phyloP scores from a whole-genome alignment of 2,329 filamentous ascomycete genomes.

The Hawksworthiomyces lignivorus region DNA sequence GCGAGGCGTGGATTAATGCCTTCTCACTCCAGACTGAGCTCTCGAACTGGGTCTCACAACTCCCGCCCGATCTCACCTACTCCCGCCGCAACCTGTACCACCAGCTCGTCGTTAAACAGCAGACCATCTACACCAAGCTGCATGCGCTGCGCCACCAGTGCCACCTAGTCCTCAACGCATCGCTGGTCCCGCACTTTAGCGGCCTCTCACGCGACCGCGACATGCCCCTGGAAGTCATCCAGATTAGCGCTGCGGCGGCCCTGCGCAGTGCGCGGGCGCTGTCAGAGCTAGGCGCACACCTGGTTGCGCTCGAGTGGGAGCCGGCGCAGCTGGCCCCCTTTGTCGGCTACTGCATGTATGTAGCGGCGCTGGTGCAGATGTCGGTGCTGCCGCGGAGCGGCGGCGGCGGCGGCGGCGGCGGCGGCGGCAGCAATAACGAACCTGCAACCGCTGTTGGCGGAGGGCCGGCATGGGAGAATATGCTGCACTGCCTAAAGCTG shows the following conservation, averaged over 20 bases:
- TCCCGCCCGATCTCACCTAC: background rate
- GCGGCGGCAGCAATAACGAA: too few species aligned
- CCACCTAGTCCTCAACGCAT: background rate
- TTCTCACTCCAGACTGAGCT: background rate
- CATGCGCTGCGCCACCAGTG: conserved; percentile 1
- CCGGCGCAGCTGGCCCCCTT: background rate
- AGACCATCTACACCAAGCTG: conserved; percentile 1
- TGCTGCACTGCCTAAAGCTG: too few species aligned
- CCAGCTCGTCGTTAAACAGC: background rate
- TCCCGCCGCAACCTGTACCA: background rate
- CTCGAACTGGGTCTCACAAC: background rate
- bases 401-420: too few species aligned
- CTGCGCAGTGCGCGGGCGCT: background rate
- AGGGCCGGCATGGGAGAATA: too few species aligned
- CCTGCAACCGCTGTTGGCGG: too few species aligned
- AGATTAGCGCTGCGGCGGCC: background rate
- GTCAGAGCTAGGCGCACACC: background rate
- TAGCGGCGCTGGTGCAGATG: background rate
- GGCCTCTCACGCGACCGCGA: background rate
- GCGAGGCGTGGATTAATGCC: background rate
- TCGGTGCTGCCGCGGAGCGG: too few species aligned
- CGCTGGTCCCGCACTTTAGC: background rate
- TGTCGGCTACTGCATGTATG: background rate
- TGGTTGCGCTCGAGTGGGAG: background rate
- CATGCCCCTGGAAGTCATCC: background rate